Evolutionary conservation across 108 stramenopile genomes (phyloP).

Genomic region (Schizochytrium sp.): DNA sequence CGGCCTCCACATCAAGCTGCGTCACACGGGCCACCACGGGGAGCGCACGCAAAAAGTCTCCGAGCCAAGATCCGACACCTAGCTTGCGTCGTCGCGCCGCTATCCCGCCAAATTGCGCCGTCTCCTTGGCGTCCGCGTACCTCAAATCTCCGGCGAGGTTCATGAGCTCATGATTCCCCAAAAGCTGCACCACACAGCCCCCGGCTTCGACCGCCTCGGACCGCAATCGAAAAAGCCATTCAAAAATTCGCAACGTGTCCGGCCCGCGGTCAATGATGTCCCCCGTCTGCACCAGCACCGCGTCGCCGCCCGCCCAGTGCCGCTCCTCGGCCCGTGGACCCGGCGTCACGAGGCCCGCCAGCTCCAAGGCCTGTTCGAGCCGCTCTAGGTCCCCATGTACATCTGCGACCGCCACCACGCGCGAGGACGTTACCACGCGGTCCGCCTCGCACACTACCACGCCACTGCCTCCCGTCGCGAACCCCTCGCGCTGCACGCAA

Average conservation of each 20-base stretch:
- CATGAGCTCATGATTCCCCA: constrained; percentile 22
- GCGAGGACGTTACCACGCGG: background rate
- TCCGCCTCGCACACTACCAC: background rate
- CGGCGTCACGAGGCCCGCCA: background rate
- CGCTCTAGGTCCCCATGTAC: background rate
- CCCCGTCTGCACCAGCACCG: constrained; percentile 13
- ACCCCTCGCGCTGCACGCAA: no score
- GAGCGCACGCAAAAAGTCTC: background rate
- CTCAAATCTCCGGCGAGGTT: background rate
- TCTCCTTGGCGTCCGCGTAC: background rate
- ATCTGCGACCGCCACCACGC: constrained; percentile 11
- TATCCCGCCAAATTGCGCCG: background rate
- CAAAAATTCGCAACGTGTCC: background rate
- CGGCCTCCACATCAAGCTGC: background rate
- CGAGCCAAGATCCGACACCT: background rate
- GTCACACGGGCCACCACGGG: background rate
- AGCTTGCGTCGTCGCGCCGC: background rate
- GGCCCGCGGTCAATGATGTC: constrained; percentile 4
- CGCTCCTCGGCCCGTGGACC: background rate
- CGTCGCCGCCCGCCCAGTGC: background rate
- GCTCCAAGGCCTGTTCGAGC: background rate
- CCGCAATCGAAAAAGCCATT: background rate
- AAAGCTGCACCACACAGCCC: background rate
- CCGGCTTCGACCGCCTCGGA: background rate
- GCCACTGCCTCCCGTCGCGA: no score